Base-by-base conservation (phyloP, 2,329 filamentous ascomycete species). In the Beauveria sp. region DNA sequence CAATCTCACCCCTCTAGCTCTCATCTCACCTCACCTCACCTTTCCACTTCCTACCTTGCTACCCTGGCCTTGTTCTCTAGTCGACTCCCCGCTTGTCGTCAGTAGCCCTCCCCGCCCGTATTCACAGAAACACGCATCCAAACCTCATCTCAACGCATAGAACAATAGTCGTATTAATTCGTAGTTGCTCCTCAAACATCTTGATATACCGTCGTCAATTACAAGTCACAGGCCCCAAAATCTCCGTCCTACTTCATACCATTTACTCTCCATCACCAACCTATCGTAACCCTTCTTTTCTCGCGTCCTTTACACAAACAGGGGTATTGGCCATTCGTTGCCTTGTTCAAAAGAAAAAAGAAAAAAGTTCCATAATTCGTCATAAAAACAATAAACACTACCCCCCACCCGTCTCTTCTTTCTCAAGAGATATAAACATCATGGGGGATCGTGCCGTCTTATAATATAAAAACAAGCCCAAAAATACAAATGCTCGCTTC, bases 401-500 rank as follows among this genome's bases (percentile, higher is more conserved):
- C 22, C 56, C 30, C 47, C 52, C 34, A 38, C 34, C 34, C 56
- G 51, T 51, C 20, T 34, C 34, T 26, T 38, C 43, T 5, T 51
- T 10, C 12, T 16, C 38, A 5, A 26, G 22, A 49, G 30, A 57
- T 34, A 49, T 58, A 52, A 59, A 51, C 56, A 59, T 52, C 51
- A 47, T 51, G 47, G 38, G 55, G 55, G 40, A 3, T 28, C 20
- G 45, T 45, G 53, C 53, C 53, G 45, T 24, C 55, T 45, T 49
- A 38, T 26, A 59, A 38, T 24, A 57, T 57, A 40, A 52, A 58
- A 30, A 59, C 26, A 59, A 51, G 24, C 56, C 46, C 53, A 55
- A n/a, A 59, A 59, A 58, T 58, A 30, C 55, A 59, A 59, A 59
- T 59, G 47, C 56, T 59, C 56, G 56, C 56, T 59, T 59, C 38